phyloP scores from a whole-genome alignment of 1,139 yeast genomes.

The Sugiyamaella neomexicana region DNA sequence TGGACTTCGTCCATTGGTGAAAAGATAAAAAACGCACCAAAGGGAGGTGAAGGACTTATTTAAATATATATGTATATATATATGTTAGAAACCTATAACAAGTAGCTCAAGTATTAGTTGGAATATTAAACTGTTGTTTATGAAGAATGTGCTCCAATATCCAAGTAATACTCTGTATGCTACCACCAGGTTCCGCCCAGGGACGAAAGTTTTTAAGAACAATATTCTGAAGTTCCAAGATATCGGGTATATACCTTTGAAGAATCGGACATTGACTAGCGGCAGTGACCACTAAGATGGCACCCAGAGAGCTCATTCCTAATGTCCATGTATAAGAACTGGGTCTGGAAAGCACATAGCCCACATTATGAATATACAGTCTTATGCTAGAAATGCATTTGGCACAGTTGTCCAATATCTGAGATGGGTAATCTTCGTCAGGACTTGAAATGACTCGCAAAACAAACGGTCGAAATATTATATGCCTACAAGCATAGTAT shows the following conservation, averaged over 20 bases:
- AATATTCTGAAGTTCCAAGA: slow-evolving; percentile 17
- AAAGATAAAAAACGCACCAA: slow-evolving; percentile 27
- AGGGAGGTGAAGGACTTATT: slow-evolving; percentile 28
- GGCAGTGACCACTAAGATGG: slow-evolving; percentile 23
- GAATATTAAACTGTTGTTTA: slow-evolving; percentile 11
- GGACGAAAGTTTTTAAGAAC: slow-evolving; percentile 17
- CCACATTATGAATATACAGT: slow-evolving; percentile 21
- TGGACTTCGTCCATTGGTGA: slow-evolving; percentile 35
- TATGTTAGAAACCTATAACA: not conserved
- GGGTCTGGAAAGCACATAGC: slow-evolving; percentile 21
- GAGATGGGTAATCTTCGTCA: slow-evolving; percentile 10
- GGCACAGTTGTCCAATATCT: slow-evolving; percentile 20
- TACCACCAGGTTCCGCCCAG: slow-evolving; percentile 15
- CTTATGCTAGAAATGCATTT: slow-evolving; percentile 24
- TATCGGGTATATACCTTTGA: slow-evolving; percentile 17
- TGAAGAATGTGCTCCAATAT: slow-evolving; percentile 15
- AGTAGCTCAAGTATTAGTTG: not conserved
- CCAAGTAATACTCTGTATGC: slow-evolving; percentile 14
- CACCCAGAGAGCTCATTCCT: slow-evolving; percentile 23
- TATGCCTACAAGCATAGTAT: slow-evolving; percentile 26
- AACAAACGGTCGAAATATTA: slow-evolving; percentile 27
- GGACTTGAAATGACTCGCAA: slow-evolving; percentile 19
- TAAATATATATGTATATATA: slow-evolving; percentile 9
- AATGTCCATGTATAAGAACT: slow-evolving; percentile 28
- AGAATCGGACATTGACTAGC: slow-evolving; percentile 18